phyloP scores from a whole-genome alignment of 371 early-diverging fungal species.

The Phascolomyces articulosus region DNA sequence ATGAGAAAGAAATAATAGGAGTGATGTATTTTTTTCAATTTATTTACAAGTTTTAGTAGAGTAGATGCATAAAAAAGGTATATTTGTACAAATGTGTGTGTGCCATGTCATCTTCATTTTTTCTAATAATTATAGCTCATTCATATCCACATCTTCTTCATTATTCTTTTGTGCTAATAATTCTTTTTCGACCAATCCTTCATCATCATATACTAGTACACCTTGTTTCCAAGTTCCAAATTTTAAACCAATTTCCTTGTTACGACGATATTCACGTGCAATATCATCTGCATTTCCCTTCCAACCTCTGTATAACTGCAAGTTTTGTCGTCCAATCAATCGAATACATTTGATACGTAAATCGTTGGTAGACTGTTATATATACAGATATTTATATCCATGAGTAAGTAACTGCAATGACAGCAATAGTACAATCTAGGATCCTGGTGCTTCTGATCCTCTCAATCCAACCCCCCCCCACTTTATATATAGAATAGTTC shows the following conservation, averaged over 20 bases:
- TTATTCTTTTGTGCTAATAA: constrained; percentile 19
- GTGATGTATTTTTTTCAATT: not conserved
- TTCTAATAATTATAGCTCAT: constrained; percentile 10
- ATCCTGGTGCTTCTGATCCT: too few species aligned
- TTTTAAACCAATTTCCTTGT: constrained; percentile 80
- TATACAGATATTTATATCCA: too few species aligned
- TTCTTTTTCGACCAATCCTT: constrained; percentile 66
- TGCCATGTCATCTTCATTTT: not conserved
- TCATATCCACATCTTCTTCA: constrained; percentile 29
- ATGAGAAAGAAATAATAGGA: too few species aligned
- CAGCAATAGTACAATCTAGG: too few species aligned
- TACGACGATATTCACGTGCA: constrained; percentile 72
- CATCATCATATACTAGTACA: constrained; percentile 85
- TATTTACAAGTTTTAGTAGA: constrained; percentile 6
- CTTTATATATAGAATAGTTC: too few species aligned
- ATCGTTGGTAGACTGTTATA: constrained; percentile 72
- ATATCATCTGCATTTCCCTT: constrained; percentile 77
- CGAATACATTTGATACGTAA: constrained; percentile 85
- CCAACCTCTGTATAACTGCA: constrained; percentile 88
- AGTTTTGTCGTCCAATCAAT: constrained; percentile 86
- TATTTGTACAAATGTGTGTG: constrained; percentile 9
- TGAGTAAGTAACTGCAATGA: too few species aligned
- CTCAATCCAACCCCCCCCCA: too few species aligned
- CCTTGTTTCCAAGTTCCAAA: constrained; percentile 83
- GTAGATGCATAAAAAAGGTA: not conserved